Conservation (phyloP, 495 filamentous ascomycete genomes). For the Hyphodiscus hymeniophilus region DNA sequence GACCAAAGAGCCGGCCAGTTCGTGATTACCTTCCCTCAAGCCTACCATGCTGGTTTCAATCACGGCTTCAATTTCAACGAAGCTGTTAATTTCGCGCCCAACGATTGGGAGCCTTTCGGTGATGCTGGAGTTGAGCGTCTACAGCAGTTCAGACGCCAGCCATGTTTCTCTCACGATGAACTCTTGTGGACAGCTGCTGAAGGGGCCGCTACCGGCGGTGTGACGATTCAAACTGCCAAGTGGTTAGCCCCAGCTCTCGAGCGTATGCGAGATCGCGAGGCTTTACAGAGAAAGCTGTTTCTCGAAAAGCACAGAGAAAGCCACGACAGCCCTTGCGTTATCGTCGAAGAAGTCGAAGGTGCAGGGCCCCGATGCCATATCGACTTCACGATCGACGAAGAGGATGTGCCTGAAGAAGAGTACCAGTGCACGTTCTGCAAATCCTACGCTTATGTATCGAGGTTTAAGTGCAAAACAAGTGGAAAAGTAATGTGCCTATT, state of each 20-base stretch:
- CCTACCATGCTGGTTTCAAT: slow-evolving; percentile 90
- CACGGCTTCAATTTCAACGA: slow-evolving; percentile 99
- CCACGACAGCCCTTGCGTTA: slow-evolving; percentile 29
- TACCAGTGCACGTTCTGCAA: slow-evolving; percentile 91
- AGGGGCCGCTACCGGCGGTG: slow-evolving; percentile 56
- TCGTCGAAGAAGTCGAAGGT: slow-evolving; percentile 26
- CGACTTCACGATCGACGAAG: slow-evolving; percentile 30
- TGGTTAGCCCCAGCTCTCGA: slow-evolving; percentile 86
- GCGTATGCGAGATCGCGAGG: slow-evolving; percentile 65
- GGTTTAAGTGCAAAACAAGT: slow-evolving; percentile 72
- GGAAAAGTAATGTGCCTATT: slow-evolving; percentile 70
- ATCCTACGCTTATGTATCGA: slow-evolving; percentile 81
- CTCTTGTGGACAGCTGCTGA: slow-evolving; percentile 77
- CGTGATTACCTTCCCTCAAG: slow-evolving; percentile 89
- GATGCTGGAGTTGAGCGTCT: slow-evolving; percentile 79
- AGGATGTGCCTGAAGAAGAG: slow-evolving; percentile 78
- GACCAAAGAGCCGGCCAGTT: slow-evolving; percentile 95
- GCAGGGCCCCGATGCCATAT: slow-evolving; percentile 21
- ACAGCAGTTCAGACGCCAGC: slow-evolving; percentile 80
- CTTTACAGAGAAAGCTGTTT: slow-evolving; percentile 58
- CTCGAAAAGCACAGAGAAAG: slow-evolving; percentile 46
- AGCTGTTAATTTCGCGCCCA: slow-evolving; percentile 94
- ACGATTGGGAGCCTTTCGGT: slow-evolving; percentile 95
- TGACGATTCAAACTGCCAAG: slow-evolving; percentile 86
- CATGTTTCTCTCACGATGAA: slow-evolving; percentile 97